These are phyloP conservation scores for Exserohilum turcica DNA, from an alignment of 2,329 filamentous ascomycete genomes.

Conservation along the genomic window DNA sequence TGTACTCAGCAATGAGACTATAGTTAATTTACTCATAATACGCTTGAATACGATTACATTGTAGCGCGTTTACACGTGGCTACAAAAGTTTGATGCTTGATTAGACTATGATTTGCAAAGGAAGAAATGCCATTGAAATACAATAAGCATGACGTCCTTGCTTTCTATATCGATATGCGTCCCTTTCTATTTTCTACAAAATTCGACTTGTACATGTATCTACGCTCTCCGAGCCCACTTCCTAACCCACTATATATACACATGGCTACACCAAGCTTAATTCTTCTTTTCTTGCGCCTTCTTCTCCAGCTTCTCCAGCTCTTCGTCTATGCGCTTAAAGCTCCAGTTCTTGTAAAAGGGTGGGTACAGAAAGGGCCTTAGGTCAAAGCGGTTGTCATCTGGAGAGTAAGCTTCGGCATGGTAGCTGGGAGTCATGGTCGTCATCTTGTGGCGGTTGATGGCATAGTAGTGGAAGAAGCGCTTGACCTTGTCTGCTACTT, in stretches of 20 bases:
- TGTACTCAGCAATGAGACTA: no score
- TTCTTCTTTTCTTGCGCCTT: conserved; percentile 3
- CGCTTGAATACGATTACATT: no score
- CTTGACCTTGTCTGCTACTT: conserved; percentile 55
- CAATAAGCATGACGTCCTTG: no score
- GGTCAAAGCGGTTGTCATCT: conserved; percentile 65
- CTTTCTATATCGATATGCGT: no score
- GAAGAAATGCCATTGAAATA: no score
- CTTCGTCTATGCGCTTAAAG: conserved; percentile 48
- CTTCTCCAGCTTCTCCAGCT: conserved; percentile 38
- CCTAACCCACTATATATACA: neutral
- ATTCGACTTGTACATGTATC: no score
- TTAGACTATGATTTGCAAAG: no score
- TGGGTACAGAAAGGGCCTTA: conserved; percentile 52
- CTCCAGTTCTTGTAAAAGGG: conserved; percentile 41
- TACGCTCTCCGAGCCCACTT: no score
- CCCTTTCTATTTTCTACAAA: no score
- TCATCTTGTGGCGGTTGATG: conserved; percentile 33
- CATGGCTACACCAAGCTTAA: neutral
- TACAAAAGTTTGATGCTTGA: no score
- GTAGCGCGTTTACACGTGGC: no score
- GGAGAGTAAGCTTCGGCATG: conserved; percentile 57
- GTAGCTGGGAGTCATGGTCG: conserved; percentile 34
- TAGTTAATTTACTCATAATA: no score
- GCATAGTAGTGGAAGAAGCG: conserved; percentile 47